Evolutionary conservation across 371 early-diverging fungal genomes (phyloP).

Genomic region (Lichtheimia corymbifera): DNA sequence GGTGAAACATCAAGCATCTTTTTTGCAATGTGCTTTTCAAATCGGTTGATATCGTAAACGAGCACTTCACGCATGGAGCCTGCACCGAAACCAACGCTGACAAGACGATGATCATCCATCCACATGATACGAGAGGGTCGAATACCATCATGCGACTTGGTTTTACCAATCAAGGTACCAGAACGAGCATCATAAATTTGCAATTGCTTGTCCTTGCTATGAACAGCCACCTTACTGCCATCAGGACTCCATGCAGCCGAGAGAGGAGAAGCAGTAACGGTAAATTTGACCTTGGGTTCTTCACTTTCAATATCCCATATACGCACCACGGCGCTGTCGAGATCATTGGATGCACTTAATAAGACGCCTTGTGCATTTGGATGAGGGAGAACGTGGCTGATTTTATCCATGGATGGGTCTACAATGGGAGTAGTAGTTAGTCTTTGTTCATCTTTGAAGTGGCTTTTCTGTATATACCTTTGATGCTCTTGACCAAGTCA

Average conservation of each 20-base stretch:
- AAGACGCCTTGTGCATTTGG: slow-evolving; percentile 63
- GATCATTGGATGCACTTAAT: slow-evolving; percentile 54
- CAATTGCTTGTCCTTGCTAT: slow-evolving; percentile 66
- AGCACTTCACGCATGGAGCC: slow-evolving; percentile 64
- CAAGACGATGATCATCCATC: slow-evolving; percentile 58
- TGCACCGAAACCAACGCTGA: slow-evolving; percentile 74
- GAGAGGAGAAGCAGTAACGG: slow-evolving; percentile 26
- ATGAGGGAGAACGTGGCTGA: slow-evolving; percentile 64
- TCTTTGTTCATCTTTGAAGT: not conserved
- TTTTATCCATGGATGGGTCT: slow-evolving; percentile 57
- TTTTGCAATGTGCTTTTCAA: slow-evolving; percentile 38
- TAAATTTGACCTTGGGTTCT: slow-evolving; percentile 26
- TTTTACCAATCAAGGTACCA: slow-evolving; percentile 55
- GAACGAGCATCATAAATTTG: slow-evolving; percentile 63
- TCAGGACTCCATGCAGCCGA: slow-evolving; percentile 64
- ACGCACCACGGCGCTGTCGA: slow-evolving; percentile 48
- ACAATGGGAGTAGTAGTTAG: not conserved
- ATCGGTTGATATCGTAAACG: slow-evolving; percentile 50
- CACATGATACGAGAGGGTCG: slow-evolving; percentile 75
- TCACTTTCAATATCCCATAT: slow-evolving; percentile 53
- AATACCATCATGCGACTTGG: slow-evolving; percentile 66
- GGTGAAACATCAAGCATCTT: slow-evolving; percentile 74
- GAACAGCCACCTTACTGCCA: slow-evolving; percentile 65
- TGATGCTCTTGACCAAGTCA: slow-evolving; percentile 18
- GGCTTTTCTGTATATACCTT: slow-evolving; percentile 12